phyloP scores from a whole-genome alignment of 2,329 filamentous ascomycete genomes.

The Aspergillus ustus region DNA sequence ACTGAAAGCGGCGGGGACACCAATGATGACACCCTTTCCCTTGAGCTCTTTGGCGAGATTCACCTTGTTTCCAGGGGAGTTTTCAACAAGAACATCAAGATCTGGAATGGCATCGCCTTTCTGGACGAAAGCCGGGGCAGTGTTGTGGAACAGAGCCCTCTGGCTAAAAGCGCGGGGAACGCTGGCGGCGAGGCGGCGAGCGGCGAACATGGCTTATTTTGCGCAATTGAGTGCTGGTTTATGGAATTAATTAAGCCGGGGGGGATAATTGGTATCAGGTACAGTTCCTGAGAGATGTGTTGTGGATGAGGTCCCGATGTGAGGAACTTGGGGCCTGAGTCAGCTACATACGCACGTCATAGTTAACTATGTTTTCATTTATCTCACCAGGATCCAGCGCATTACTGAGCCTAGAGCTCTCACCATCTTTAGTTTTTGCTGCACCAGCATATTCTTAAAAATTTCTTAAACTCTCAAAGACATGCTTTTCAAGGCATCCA shows the following conservation, averaged over 20 bases:
- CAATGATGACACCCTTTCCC: slow-evolving; percentile 80
- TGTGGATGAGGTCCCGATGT: slow-evolving; percentile 2
- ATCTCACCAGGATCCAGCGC: background rate
- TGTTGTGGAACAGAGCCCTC: slow-evolving; percentile 44
- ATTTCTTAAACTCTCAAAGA: too few species aligned
- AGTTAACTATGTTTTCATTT: background rate
- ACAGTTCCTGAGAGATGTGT: slow-evolving; percentile 10
- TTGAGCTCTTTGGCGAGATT: slow-evolving; percentile 79
- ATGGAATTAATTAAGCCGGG: background rate
- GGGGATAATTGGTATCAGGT: background rate
- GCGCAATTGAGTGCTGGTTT: background rate
- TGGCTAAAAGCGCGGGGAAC: slow-evolving; percentile 37
- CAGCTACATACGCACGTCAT: slow-evolving; percentile 11
- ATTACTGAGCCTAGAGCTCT: background rate
- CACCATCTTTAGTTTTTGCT: background rate
- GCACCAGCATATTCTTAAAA: background rate
- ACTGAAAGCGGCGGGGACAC: slow-evolving; percentile 80
- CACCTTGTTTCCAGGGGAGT: slow-evolving; percentile 89
- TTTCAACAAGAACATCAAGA: slow-evolving; percentile 77
- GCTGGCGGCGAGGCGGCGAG: slow-evolving; percentile 40
- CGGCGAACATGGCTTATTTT: slow-evolving; percentile 40
- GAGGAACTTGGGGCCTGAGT: slow-evolving; percentile 9
- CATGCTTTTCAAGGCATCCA: too few species aligned
- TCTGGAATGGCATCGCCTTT: slow-evolving; percentile 79
- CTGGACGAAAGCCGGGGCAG: slow-evolving; percentile 61